Evolutionary conservation across 1,284 basidiomycete species (phyloP).

Genomic region (Apiotrichum laibachii): DNA sequence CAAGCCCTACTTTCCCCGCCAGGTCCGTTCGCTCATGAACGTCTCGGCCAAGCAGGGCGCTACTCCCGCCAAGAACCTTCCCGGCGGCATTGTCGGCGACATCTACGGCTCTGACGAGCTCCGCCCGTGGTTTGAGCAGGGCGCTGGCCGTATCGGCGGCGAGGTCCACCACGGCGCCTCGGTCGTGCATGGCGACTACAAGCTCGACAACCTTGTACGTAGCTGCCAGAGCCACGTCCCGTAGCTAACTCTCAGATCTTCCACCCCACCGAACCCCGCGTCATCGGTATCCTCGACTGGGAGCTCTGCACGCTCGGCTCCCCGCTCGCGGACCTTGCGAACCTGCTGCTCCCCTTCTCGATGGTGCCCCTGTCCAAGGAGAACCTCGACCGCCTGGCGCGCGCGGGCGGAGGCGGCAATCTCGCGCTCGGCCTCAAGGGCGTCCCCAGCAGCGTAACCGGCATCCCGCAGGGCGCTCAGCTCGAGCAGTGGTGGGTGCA

Average conservation of each 20-base stretch:
- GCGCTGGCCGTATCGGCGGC: conserved; percentile 67
- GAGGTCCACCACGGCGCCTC: conserved; percentile 63
- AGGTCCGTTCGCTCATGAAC: conserved; percentile 77
- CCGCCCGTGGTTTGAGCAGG: conserved; percentile 62
- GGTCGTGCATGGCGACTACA: conserved; percentile 88
- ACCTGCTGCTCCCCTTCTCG: conserved; percentile 61
- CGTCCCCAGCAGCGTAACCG: conserved; percentile 56
- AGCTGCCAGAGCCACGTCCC: no score
- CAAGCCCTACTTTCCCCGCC: conserved; percentile 79
- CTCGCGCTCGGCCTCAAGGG: conserved; percentile 60
- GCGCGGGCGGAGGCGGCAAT: conserved; percentile 10
- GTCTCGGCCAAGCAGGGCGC: conserved; percentile 73
- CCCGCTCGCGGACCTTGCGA: conserved; percentile 85
- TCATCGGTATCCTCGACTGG: conserved; percentile 95
- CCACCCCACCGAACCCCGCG: conserved; percentile 83
- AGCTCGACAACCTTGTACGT: conserved; percentile 78
- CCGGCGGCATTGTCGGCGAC: conserved; percentile 34
- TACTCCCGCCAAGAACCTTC: conserved; percentile 57
- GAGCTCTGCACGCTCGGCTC: conserved; percentile 89
- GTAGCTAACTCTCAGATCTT: conserved; percentile 58
- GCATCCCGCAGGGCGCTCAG: conserved; percentile 64
- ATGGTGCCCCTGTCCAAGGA: conserved; percentile 55
- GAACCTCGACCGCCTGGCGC: conserved; percentile 13
- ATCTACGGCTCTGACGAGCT: conserved; percentile 67
- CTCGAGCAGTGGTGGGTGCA: conserved; percentile 59